Percentiles rank a stretch among this genome's conserved stretches.
phyloP scores from a whole-genome alignment of 345 rosid species.

The Anastatica hierochuntica region DNA sequence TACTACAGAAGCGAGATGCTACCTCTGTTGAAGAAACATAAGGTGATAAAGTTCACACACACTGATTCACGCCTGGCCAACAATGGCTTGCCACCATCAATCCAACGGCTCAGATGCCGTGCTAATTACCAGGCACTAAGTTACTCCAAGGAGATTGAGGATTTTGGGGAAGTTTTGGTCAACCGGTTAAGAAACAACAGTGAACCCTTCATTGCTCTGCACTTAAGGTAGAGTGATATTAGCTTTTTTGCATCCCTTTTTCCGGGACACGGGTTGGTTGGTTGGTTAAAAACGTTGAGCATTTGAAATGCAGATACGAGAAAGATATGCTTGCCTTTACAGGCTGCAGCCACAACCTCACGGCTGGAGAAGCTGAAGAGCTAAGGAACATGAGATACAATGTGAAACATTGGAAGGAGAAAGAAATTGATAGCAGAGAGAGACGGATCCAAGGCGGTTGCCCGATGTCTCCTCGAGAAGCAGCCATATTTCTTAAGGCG shows the following conservation, averaged over 20 bases:
- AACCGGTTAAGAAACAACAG: conserved; percentile 56
- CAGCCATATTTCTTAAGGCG: conserved; percentile 84
- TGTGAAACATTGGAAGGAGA: conserved; percentile 94
- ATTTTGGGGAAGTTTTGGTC: conserved; percentile 56
- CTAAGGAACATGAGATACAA: conserved; percentile 70
- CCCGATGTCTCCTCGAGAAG: conserved; percentile 98
- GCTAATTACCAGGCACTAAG: conserved; percentile 81
- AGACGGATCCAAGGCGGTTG: conserved; percentile 80
- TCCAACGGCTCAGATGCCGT: conserved; percentile 85
- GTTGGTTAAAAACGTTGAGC: background rate
- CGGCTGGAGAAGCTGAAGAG: conserved; percentile 58
- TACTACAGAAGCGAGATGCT: conserved; percentile 79
- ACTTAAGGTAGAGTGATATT: conserved; percentile 79
- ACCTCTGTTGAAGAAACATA: conserved; percentile 52
- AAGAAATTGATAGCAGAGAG: conserved; percentile 71
- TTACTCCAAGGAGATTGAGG: conserved; percentile 59
- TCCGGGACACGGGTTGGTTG: no score
- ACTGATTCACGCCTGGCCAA: conserved; percentile 88
- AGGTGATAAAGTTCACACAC: conserved; percentile 82
- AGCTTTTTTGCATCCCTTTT: no score
- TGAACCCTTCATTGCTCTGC: conserved; percentile 78
- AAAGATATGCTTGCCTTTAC: conserved; percentile 99
- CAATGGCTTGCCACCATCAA: conserved; percentile 62
- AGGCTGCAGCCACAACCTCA: conserved; percentile 92
- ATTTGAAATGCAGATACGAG: conserved; percentile 62